Base-by-base conservation (phyloP, 2,329 filamentous ascomycete species). In the Aspergillus aculeatinus region DNA sequence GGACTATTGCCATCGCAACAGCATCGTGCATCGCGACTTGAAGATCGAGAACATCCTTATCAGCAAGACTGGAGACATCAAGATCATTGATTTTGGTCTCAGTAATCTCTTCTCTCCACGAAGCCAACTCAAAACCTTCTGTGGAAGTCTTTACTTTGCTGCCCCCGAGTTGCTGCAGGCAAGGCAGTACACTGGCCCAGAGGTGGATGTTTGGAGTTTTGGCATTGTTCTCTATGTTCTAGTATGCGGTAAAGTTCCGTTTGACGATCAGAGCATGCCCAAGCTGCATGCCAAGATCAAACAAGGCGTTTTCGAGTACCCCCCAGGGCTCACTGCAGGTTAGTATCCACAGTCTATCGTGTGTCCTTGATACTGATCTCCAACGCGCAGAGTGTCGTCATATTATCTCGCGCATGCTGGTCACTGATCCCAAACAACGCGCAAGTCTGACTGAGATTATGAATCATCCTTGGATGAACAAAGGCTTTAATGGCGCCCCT, bases 31-130 rank as follows among this genome's bases (percentile, higher is more conserved):
- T 76, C 88, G 95, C 54, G 95, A 99, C 74, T 79, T 99, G 66
- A 99, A 99, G 82, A 99, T 99, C 67, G 95, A 98, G 77, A 99
- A 99, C 74, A 99, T 99, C 57, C 85, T 99, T 62, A 99, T 99
- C 79, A 97, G 92, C 82, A 98, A 98, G 81, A 97, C 91, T 2
- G 95, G 95, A 47, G 95, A 99, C 73, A 99, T 99, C 78, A 98
- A 98, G 75, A 98, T 99, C 70, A 99, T 99, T 68, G 95, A 99
- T 74, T 99, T 99, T 75, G 95, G 94, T 31, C 82, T 99, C 57
- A 98, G 94, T 80, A 99, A 99, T 71, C 85, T 98, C 4, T 99
- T 97, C 76, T 89, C 92, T 6, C 95, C 95, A 0, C 84, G 88
- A 49, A 86, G 85, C 63, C 89, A 96, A 64, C 83, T 98, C 60